These are phyloP conservation scores for Flaveria brownii DNA, from an alignment of 129 eudicot genomes.

Conservation along the genomic window DNA sequence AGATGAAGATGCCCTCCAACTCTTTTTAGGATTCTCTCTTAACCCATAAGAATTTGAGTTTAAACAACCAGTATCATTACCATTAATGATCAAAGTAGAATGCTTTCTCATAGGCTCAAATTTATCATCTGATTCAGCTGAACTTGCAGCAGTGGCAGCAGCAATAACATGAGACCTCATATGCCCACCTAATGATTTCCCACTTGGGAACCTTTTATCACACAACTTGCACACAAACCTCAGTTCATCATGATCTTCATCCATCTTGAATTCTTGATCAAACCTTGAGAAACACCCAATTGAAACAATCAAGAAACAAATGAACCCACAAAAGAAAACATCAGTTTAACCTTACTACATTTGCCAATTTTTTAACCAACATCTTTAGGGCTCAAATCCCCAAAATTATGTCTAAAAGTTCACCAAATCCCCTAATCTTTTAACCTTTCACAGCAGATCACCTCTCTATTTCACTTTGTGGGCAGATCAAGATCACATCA, in stretches of 20 bases:
- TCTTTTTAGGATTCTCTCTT: slow-evolving; percentile 89
- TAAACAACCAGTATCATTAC: slow-evolving; percentile 25
- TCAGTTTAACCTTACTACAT: slow-evolving; percentile 28
- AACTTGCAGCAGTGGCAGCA: slow-evolving; percentile 45
- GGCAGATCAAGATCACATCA: slow-evolving; percentile 48
- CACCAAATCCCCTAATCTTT: slow-evolving; percentile 46
- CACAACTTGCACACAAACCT: slow-evolving; percentile 79
- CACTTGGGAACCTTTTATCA: slow-evolving; percentile 75
- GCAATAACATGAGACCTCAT: slow-evolving; percentile 82
- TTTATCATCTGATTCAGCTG: slow-evolving; percentile 60
- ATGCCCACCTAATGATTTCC: slow-evolving; percentile 90
- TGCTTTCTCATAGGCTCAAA: slow-evolving; percentile 25
- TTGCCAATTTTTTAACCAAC: slow-evolving; percentile 33
- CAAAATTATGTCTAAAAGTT: slow-evolving; percentile 34
- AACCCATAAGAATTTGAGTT: slow-evolving; percentile 57
- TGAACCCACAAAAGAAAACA: slow-evolving; percentile 8
- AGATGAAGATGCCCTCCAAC: slow-evolving; percentile 66
- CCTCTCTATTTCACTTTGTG: slow-evolving; percentile 32
- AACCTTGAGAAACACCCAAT: slow-evolving; percentile 24
- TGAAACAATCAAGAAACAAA: slow-evolving; percentile 11
- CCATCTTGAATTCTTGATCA: slow-evolving; percentile 33
- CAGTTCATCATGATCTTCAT: slow-evolving; percentile 53
- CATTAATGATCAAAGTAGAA: slow-evolving; percentile 10
- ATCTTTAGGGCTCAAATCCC: slow-evolving; percentile 41
- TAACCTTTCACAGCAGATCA: slow-evolving; percentile 41